A percentile compares a stretch with the other conserved stretches of the same genome.
These are phyloP conservation scores for Xylariaceae sp. DNA, from an alignment of 2,329 filamentous ascomycete species.

Conservation along the genomic window DNA sequence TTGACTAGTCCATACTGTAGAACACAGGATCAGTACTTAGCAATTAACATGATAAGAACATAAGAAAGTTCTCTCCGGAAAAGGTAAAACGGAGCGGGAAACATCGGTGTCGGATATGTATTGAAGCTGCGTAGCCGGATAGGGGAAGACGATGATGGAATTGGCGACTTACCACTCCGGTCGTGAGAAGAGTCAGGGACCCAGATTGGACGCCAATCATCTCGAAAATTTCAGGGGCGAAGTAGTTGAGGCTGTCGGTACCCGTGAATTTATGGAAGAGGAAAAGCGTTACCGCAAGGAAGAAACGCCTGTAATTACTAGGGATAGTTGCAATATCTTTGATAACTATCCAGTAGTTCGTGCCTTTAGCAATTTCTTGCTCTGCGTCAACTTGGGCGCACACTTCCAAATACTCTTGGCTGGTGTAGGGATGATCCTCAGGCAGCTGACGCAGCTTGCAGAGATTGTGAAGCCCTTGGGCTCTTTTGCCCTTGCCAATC, in stretches of 20 bases:
- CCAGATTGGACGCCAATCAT: conserved; percentile 42
- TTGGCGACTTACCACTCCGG: conserved; percentile 33
- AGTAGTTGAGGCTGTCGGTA: conserved; percentile 40
- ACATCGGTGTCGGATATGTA: too few relatives aligned
- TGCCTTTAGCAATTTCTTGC: conserved; percentile 21
- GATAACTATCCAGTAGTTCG: conserved; percentile 39
- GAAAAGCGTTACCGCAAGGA: conserved; percentile 41
- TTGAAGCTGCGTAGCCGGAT: too few relatives aligned
- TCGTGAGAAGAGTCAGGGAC: conserved; percentile 40
- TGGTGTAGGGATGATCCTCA: conserved; percentile 42
- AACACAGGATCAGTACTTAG: conserved; percentile 8
- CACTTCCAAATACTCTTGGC: conserved; percentile 42
- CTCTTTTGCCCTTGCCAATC: conserved; percentile 40
- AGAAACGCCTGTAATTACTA: conserved; percentile 39
- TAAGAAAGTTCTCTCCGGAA: too few relatives aligned
- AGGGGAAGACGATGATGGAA: neutral
- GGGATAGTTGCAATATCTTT: conserved; percentile 37
- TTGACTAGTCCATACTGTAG: conserved; percentile 39
- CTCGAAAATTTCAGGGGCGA: conserved; percentile 43
- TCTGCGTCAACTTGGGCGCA: conserved; percentile 40
- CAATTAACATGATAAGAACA: neutral
- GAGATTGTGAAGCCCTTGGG: conserved; percentile 37
- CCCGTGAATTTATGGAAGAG: conserved; percentile 47
- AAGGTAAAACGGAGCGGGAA: too few relatives aligned
- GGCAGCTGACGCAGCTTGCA: conserved; percentile 43